These are phyloP conservation scores for Dovyalis caffra DNA, from an alignment of 345 rosid genomes.

Conservation along the genomic window DNA sequence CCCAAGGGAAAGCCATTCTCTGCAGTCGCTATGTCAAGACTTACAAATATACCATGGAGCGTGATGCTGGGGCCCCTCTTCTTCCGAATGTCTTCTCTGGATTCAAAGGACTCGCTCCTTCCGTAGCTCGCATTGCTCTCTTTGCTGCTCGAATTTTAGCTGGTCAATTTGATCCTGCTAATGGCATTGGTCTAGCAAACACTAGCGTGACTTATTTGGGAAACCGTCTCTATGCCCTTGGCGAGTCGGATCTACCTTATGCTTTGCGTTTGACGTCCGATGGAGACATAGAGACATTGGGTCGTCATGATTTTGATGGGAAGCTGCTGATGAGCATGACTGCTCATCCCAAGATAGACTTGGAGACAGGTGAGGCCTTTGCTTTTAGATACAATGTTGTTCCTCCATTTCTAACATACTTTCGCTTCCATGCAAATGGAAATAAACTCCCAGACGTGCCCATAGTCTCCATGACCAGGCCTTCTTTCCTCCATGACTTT, in stretches of 20 bases:
- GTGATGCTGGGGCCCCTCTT: conserved; percentile 38
- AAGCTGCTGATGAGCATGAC: conserved; percentile 61
- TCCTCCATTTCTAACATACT: conserved; percentile 60
- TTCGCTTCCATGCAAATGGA: conserved; percentile 42
- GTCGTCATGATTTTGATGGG: conserved; percentile 53
- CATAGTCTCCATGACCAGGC: conserved; percentile 50
- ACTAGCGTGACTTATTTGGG: conserved; percentile 55
- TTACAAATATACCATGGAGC: conserved; percentile 44
- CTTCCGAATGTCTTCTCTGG: conserved; percentile 57
- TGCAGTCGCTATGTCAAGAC: conserved; percentile 63
- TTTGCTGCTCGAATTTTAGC: conserved; percentile 38
- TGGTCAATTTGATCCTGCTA: conserved; percentile 53
- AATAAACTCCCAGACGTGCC: conserved; percentile 56
- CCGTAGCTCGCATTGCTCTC: conserved; percentile 61
- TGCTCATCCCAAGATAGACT: conserved; percentile 59
- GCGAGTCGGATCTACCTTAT: conserved; percentile 65
- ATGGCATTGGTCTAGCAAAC: conserved; percentile 59
- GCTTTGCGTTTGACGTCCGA: conserved; percentile 34
- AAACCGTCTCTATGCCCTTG: conserved; percentile 46
- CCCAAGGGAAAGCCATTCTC: conserved; percentile 39
- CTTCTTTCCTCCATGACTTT: conserved; percentile 62
- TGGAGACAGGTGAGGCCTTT: conserved; percentile 52
- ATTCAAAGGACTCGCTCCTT: conserved; percentile 53
- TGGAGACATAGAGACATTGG: conserved; percentile 49
- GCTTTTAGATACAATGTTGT: conserved; percentile 56